These are phyloP conservation scores for Tylopilus subfusipes DNA, from an alignment of 768 basidiomycete genomes.

Conservation along the genomic window DNA sequence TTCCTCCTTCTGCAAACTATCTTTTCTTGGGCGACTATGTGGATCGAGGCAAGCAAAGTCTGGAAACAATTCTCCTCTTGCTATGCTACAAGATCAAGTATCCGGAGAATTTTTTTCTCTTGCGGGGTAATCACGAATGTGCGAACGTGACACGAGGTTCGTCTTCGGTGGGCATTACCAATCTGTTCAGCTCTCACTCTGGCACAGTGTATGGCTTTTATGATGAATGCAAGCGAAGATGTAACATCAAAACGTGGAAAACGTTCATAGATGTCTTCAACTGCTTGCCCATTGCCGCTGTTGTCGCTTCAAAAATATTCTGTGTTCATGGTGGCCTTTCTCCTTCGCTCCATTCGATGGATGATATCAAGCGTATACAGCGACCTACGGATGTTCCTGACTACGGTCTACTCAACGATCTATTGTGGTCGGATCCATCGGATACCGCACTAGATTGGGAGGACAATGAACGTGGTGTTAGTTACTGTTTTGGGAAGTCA, in stretches of 20 bases:
- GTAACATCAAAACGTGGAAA: slow-evolving; percentile 99
- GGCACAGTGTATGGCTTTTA: slow-evolving; percentile 94
- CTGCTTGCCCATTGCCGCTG: slow-evolving; percentile 95
- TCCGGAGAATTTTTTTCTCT: slow-evolving; percentile 98
- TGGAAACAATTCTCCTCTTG: slow-evolving; percentile 95
- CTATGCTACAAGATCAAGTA: slow-evolving; percentile 99
- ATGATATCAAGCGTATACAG: slow-evolving; percentile 97
- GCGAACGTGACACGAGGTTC: slow-evolving; percentile 97
- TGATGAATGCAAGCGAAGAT: slow-evolving; percentile 98
- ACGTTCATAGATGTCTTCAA: slow-evolving; percentile 99
- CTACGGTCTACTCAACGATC: slow-evolving; percentile 94
- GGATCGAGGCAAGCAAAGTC: slow-evolving; percentile 96
- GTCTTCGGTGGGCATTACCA: slow-evolving; percentile 26
- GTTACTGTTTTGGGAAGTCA: slow-evolving; percentile 97
- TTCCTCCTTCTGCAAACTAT: slow-evolving; percentile 95
- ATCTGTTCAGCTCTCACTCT: slow-evolving; percentile 17
- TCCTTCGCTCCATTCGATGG: slow-evolving; percentile 91
- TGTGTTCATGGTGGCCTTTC: slow-evolving; percentile 97
- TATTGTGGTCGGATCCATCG: slow-evolving; percentile 97
- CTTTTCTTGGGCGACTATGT: slow-evolving; percentile 99
- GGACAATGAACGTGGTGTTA: slow-evolving; percentile 98
- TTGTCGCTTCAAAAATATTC: slow-evolving; percentile 99
- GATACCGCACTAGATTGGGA: slow-evolving; percentile 99
- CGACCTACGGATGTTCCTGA: slow-evolving; percentile 98
- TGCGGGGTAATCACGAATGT: slow-evolving; percentile 98